Evolutionary conservation across 441 rosid genomes (phyloP).

Genomic region (Raphanus hybrid): DNA sequence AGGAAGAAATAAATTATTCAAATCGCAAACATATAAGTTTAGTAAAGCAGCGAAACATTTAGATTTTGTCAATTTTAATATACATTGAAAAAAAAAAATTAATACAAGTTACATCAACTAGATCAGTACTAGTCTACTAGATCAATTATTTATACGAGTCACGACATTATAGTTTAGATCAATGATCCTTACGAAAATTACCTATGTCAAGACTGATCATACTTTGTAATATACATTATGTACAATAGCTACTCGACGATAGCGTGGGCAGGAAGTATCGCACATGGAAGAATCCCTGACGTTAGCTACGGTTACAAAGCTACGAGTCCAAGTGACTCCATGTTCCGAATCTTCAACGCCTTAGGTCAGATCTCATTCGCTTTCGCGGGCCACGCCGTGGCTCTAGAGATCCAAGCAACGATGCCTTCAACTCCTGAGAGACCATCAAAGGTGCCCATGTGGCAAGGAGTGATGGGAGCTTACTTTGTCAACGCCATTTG

Average conservation of each 20-base stretch:
- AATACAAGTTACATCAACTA: too few species aligned
- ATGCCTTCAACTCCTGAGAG: slow-evolving; percentile 87
- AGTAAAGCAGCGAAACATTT: too few species aligned
- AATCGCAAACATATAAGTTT: not conserved
- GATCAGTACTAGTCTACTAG: too few species aligned
- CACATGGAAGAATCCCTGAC: slow-evolving; percentile 61
- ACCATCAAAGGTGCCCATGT: slow-evolving; percentile 86
- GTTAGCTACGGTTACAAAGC: slow-evolving; percentile 76
- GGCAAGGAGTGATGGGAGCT: slow-evolving; percentile 87
- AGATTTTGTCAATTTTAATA: too few species aligned
- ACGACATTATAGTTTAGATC: not conserved
- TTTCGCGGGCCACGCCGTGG: slow-evolving; percentile 95
- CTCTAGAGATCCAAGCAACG: slow-evolving; percentile 91
- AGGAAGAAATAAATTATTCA: not conserved
- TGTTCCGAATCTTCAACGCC: slow-evolving; percentile 83
- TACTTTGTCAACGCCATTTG: slow-evolving; percentile 88
- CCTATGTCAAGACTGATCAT: slow-evolving; percentile 10
- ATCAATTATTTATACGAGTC: too few species aligned
- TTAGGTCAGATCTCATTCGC: slow-evolving; percentile 90
- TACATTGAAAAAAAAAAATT: too few species aligned
- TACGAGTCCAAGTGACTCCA: slow-evolving; percentile 53
- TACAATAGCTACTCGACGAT: slow-evolving; percentile 82
- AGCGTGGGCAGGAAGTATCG: slow-evolving; percentile 84
- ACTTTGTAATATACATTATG: slow-evolving; percentile 3
- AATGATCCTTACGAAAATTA: not conserved